Base-by-base conservation (phyloP, 1,139 yeast genomes). In the Yamadazyma sp. region DNA sequence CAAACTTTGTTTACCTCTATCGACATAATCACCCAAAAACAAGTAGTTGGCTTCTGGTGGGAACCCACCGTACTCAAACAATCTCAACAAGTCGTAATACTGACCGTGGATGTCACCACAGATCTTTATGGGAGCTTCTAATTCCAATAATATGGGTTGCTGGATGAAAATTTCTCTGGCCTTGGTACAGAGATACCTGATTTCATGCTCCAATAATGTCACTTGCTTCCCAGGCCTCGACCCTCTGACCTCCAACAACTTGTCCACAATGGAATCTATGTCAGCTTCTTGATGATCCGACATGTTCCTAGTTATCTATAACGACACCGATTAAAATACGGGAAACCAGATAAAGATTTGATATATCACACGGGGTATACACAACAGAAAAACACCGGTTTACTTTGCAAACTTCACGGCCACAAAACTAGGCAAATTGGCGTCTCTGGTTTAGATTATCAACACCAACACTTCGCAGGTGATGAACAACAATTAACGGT, bases 171-270 rank as follows among this genome's bases (percentile, higher is more conserved):
- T 92, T 63, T 94, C 97, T 67, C 98, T 81, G 26, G 98, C 98
- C 67, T 89, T 91, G 49, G 97, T 91, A 73, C 98, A 92, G 49
- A 92, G 82, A 68, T 80, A 92, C 57, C 96, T 84, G 63, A 92
- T 92, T 69, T 92, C 98, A 62, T 81, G 88, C 66, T 92, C 98
- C 53, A 86, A 87, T 47, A 92, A 77, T 47, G 89, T 88, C 37
- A 92, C 98, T 63, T 89, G 97, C 64, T 88, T 91, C 35, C 98
- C 98, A 17, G 98, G 98, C 65, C 97, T 83, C 48, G 96, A 87
- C 49, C 98, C 98, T 68, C 98, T 83, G 40, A 92, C 98, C 66
- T 92, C 98, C 55, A 92, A 76, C 59, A 92, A 79, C 75, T 98
- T 83, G 70, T 92, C 98, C 64, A 92, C 94, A 59, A 92, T 91